Conservation (phyloP, 805 yeast species). For the Wickerhamiella azymoides region DNA sequence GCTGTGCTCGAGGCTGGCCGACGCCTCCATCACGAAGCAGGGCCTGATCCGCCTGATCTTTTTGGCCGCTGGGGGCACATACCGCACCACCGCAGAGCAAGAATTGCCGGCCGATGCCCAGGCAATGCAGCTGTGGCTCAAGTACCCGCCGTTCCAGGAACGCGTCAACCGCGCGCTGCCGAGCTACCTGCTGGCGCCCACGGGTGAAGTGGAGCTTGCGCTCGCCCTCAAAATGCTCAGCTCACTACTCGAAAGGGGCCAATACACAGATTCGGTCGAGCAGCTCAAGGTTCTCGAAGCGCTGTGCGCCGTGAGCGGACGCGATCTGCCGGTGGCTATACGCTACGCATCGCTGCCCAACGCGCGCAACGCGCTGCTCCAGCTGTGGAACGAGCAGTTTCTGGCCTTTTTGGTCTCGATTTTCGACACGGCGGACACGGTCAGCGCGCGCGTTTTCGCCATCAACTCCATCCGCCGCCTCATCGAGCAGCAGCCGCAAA, state of each 20-base stretch:
- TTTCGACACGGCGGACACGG: neutral
- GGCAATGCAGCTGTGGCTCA: neutral
- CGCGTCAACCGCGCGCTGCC: constrained; percentile 2
- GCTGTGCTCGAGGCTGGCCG: constrained; percentile 13
- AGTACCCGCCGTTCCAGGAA: constrained; percentile 3
- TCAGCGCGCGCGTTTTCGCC: constrained; percentile 3
- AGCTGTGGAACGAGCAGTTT: neutral
- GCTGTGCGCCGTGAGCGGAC: constrained; percentile 9
- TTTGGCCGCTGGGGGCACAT: too few relatives aligned
- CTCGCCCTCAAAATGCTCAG: constrained; percentile 16
- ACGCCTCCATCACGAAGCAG: constrained; percentile 13
- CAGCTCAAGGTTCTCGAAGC: constrained; percentile 13
- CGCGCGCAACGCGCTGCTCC: constrained; percentile 15
- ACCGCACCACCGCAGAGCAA: too few relatives aligned
- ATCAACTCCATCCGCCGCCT: constrained; percentile 4
- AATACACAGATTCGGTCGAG: constrained; percentile 9
- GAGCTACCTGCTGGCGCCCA: neutral
- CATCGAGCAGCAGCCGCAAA: neutral
- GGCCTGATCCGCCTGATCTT: constrained; percentile 16
- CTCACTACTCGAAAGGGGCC: constrained; percentile 13
- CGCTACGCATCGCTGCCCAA: constrained; percentile 16
- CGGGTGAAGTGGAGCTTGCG: constrained; percentile 12
- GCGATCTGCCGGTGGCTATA: constrained; percentile 9
- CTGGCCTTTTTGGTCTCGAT: neutral
- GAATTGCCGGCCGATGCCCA: too few relatives aligned